Conservation (phyloP, 2,329 filamentous ascomycete genomes). For the Penicillium sp. region DNA sequence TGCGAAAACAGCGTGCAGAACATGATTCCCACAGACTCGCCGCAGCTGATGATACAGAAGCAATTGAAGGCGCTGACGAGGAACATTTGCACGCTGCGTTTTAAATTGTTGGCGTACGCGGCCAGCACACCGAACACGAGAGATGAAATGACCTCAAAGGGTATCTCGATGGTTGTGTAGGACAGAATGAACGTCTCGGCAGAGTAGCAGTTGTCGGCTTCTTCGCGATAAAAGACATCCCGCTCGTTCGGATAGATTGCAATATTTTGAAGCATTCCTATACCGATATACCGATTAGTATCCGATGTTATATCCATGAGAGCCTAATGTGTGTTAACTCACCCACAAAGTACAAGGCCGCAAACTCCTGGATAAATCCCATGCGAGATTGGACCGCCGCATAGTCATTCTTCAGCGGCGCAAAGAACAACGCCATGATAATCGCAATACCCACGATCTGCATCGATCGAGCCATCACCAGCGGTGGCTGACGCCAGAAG, state of each 20-base stretch:
- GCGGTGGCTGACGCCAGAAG: constrained; percentile 65
- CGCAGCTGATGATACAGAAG: constrained; percentile 74
- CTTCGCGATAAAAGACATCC: constrained; percentile 76
- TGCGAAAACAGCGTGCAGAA: constrained; percentile 78
- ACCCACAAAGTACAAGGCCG: constrained; percentile 54
- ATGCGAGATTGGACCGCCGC: constrained; percentile 72
- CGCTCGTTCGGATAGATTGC: constrained; percentile 72
- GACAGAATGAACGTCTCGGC: constrained; percentile 71
- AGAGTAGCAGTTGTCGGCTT: constrained; percentile 72
- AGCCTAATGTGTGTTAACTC: constrained; percentile 11
- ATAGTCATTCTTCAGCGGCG: constrained; percentile 70
- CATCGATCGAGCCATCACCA: constrained; percentile 67
- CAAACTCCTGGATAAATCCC: constrained; percentile 73
- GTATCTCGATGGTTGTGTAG: constrained; percentile 71
- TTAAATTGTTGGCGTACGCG: constrained; percentile 67
- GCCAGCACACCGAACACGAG: constrained; percentile 68
- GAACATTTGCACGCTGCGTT: constrained; percentile 65
- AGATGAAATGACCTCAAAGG: constrained; percentile 69
- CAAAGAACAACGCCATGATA: constrained; percentile 70
- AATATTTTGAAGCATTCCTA: constrained; percentile 78
- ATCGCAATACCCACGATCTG: constrained; percentile 67
- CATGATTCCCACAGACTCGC: constrained; percentile 76
- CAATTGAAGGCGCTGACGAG: constrained; percentile 70
- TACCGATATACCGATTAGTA: constrained; percentile 26
- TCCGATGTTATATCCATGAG: background rate